Evolutionary conservation across 2,329 filamentous ascomycete species (phyloP), one percentile per base, ranked within the genome.

Genomic region (Botryotinia globosa): DNA sequence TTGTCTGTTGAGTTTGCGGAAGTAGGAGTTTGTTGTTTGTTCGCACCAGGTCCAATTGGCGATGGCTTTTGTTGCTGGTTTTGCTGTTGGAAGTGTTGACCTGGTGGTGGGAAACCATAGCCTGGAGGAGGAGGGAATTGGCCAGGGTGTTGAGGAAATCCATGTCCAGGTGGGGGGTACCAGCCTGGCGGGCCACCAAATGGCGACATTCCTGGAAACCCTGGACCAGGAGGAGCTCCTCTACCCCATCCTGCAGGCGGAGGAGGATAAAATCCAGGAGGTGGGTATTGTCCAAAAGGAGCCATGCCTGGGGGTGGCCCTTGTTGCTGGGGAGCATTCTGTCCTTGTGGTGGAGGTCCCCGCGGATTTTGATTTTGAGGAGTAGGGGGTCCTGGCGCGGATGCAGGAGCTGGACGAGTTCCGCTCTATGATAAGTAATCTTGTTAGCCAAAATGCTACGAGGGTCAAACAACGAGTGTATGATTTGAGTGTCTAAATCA

Each of bases 141-240:
- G 90, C 92, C 87, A 87, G 75, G 84, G 85, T 78, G 84, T 85
- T 76, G 90, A 48, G 90, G 91, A 77, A 94, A 96, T 39, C 90
- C 91, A 82, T 93, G 92, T 10, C 91, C 91, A 14, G 90, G 89
- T 70, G 87, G 89, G 77, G 91, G 92, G 80, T 90, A 95, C 92
- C 93, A 97, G 72, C 91, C 92, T 37, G 89, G 89, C 65, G 74
- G 76, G 90, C 90, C 91, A 75, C 92, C 92, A 81, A 94, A 97
- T 1, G 91, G 91, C 5, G 69, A 32, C 87, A 94, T 91, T 76
- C 90, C 90, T 76, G 89, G 89, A 78, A 91, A 94, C 29, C 88
- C 88, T 75, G 91, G 91, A 39, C 86, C 88, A 71, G 85, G 85
- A 42, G 86, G 85, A 71, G 85, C 87, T 74, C 82, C 82, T 76